Conservation (phyloP, 352 stramenopile genomes). For the Phytophthora meadii region DNA sequence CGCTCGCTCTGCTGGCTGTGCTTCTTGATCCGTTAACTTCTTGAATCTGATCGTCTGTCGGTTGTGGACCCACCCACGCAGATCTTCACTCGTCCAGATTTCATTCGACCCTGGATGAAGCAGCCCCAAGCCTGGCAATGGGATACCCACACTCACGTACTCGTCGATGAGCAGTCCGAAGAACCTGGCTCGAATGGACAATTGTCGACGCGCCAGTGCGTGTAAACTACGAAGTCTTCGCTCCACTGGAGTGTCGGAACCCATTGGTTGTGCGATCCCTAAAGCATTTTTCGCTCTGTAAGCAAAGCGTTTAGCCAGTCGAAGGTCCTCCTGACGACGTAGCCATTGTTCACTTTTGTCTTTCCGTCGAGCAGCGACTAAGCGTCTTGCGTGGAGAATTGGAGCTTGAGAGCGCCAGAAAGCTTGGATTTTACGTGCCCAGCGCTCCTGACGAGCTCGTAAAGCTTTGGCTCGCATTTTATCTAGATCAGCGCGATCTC, state of each 20-base stretch:
- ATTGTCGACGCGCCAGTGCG: conserved; percentile 48
- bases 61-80: conserved; percentile 59
- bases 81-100: conserved; percentile 54
- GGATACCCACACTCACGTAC: conserved; percentile 70
- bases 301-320: conserved; percentile 37
- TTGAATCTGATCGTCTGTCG: conserved; percentile 54
- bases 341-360: conserved; percentile 48
- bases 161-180: conserved; percentile 66
- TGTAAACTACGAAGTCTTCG: conserved; percentile 59
- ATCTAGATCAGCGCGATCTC: conserved; percentile 55
- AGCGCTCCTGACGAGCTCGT: conserved; percentile 37
- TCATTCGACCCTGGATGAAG: conserved; percentile 38
- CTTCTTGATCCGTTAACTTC: conserved; percentile 22
- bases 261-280: conserved; percentile 46
- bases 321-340: conserved; percentile 44
- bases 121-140: conserved; percentile 54
- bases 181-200: conserved; percentile 54
- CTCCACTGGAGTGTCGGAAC: conserved; percentile 49
- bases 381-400: conserved; percentile 41
- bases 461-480: conserved; percentile 39
- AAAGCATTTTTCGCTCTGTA: conserved; percentile 50
- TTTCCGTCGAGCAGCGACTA: conserved; percentile 24
- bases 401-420: conserved; percentile 55
- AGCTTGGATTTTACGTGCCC: conserved; percentile 50
- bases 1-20: conserved; percentile 28